Evolutionary conservation across 2,329 filamentous ascomycete genomes (phyloP), one percentile per base, ranked within the genome.

Genomic region (Colletotrichum magnum): DNA sequence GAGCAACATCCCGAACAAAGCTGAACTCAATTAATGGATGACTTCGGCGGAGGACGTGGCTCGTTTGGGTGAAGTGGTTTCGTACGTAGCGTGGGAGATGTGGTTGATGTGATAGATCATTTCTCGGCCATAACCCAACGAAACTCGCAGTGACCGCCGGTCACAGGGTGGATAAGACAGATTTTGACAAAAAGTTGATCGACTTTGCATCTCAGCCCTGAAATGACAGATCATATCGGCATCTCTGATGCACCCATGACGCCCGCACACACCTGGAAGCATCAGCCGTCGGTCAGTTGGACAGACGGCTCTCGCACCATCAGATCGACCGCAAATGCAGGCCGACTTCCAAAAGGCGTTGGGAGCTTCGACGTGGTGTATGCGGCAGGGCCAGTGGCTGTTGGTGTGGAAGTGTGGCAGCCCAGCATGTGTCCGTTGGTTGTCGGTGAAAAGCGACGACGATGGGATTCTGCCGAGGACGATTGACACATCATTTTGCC

Each of bases 191-290:
- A 69, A 50, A 51, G 41, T 15, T 60, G 66, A 69, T 66, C 66
- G 56, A 45, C 66, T 36, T 41, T 28, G 56, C 62, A 69, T 69
- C 51, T 68, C 66, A 45, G 52, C 26, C 60, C 15, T 21, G 28
- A 47, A 21, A 32, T 66, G 66, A 66, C 62, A 69, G 48, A 43
- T 69, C 66, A 69, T 45, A 52, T 66, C 62, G 50, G 50, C 51
- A 43, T 16, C 16, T 24, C 15, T 28, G 16, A 39, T 51, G 54
- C 62, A 60, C 50, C 36, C 56, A 51, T 36, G 21, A 48, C 41
- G 50, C 56, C 47, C 18, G 32, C 18, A 41, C 51, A 21, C 32
- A 9, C 13, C 41, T 24, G 48, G 24, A 51, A n/a, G n/a, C 26
- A 47, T 9, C 41, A 21, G 10, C 5, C 16, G n/a, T 15, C 12